Evolutionary conservation across 176 grass and related monocot genomes (phyloP), one percentile per base, ranked within the genome.

Genomic region (Aegilops longissima): DNA sequence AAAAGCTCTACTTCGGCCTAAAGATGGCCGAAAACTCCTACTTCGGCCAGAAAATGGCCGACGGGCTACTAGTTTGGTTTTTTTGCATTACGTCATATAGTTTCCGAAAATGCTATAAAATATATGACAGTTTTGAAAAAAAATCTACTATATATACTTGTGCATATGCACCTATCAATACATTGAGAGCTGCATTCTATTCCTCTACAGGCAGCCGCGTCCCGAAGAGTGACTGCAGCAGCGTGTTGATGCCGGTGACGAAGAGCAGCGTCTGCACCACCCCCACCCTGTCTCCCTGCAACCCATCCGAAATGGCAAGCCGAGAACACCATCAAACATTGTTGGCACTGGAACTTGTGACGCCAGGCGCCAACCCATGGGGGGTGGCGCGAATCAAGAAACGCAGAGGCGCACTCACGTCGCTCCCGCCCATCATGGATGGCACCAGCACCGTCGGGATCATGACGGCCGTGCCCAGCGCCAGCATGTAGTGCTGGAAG

Each of bases 231-330:
- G 97, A 92, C 87, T 99, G 97, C 66, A 99, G 88, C 84, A 99
- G 90, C 68, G 97, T 99, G 87, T 99, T 97, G 78, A 99, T 93
- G 74, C 97, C 97, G 45, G 90, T 96, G 70, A 99, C 92, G 89
- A 99, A 99, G 29, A 99, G 89, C 83, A 99, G 80, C 87, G 97
- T 99, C 70, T 99, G 97, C 38, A 99, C 89, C 83, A 99, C 97
- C 89, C 97, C 88, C 35, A 94, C 97, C 87, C 92, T 99, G 86
- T 99, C 94, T 30, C 87, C 92, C 97, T 99, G 89, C 73, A 85
- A 20, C 83, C 38, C 80, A 85, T 62, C 63, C 29, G 76, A 70
- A 16, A 54, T 54, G 51, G 51, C 51, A 18, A 54, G 51, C 63
- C 36, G 72, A 72, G 3, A 14, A 80, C 64, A 86, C 25, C 78